Evolutionary conservation across 768 basidiomycete genomes (phyloP).

Genomic region (Termitomyces eurrhizus): DNA sequence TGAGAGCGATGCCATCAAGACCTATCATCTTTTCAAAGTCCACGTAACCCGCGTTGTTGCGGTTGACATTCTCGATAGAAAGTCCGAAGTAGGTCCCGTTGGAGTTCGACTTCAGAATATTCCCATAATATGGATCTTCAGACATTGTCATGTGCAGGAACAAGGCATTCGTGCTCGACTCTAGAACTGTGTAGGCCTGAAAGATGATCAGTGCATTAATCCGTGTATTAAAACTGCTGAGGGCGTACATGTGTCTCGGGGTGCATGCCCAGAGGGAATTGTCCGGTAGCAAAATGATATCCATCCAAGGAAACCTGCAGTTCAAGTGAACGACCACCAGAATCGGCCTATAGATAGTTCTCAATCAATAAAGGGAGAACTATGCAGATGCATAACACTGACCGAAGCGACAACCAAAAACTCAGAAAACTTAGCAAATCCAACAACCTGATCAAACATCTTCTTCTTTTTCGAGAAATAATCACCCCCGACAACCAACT

Average conservation of each 20-base stretch:
- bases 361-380: not conserved
- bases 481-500: conserved; percentile 72
- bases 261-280: conserved; percentile 88
- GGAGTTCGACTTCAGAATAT: conserved; percentile 92
- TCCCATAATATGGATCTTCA: conserved; percentile 81
- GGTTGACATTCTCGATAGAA: conserved; percentile 84
- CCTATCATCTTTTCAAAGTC: conserved; percentile 99
- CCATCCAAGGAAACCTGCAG: conserved; percentile 95
- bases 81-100: conserved; percentile 97
- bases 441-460: conserved; percentile 85
- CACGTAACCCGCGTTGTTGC: conserved; percentile 83
- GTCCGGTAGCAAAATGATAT: conserved; percentile 73
- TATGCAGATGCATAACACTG: conserved; percentile 19
- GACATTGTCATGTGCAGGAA: conserved; percentile 97
- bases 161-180: conserved; percentile 88
- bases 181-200: conserved; percentile 90
- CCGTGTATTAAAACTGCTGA: not conserved
- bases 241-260: conserved; percentile 84
- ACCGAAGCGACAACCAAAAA: conserved; percentile 90
- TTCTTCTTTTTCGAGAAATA: conserved; percentile 71
- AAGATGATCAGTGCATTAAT: not conserved
- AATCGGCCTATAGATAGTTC: conserved; percentile 38
- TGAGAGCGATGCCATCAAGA: conserved; percentile 90
- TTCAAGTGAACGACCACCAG: conserved; percentile 57
- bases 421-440: conserved; percentile 96